These are phyloP conservation scores for Microcos paniculata DNA, from an alignment of 345 rosid genomes.

Conservation along the genomic window DNA sequence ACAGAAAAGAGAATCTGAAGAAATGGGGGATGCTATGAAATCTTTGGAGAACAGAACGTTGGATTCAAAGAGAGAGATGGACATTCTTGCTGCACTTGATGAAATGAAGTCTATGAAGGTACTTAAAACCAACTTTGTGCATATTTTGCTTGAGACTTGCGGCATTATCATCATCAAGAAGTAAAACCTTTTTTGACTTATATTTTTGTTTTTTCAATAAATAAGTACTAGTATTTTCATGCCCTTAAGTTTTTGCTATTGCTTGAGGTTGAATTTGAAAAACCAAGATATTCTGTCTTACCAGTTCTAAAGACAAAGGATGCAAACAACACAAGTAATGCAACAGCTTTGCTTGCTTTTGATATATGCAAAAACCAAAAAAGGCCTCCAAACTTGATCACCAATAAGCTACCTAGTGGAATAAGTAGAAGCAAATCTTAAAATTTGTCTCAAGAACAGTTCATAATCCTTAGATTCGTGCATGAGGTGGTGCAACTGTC, in stretches of 20 bases:
- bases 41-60: slow-evolving; percentile 83
- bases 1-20: slow-evolving; percentile 71
- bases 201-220: no score
- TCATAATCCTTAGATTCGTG: not conserved
- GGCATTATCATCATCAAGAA: not conserved
- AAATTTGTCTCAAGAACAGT: not conserved
- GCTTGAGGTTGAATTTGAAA: not conserved
- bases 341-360: not conserved
- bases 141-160: not conserved
- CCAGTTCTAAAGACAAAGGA: not conserved
- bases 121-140: not conserved
- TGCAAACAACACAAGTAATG: not conserved
- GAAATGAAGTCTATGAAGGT: slow-evolving; percentile 92
- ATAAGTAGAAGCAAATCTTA: not conserved
- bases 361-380: not conserved
- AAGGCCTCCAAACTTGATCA: not conserved
- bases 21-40: slow-evolving; percentile 97
- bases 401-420: not conserved
- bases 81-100: slow-evolving; percentile 88
- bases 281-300: not conserved
- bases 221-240: no score
- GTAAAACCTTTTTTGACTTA: not conserved
- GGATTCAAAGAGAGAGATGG: slow-evolving; percentile 96
- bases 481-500: not conserved
- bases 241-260: no score